These are phyloP conservation scores for Haematococcus lacustris DNA, from an alignment of 139 green algal genomes.

Conservation along the genomic window DNA sequence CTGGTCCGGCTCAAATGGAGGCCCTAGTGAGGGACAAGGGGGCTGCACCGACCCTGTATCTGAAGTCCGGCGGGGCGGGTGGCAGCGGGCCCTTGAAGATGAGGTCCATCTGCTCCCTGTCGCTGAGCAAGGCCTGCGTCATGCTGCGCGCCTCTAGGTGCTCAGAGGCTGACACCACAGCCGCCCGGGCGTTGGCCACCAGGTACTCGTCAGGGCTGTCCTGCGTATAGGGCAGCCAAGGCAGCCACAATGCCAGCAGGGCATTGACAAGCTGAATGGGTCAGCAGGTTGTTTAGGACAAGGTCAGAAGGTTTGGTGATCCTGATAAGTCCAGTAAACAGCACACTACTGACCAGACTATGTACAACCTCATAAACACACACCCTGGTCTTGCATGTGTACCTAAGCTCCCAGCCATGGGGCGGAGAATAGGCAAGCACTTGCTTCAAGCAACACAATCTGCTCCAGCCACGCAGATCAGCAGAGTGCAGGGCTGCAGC, in stretches of 20 bases:
- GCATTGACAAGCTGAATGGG: neutral
- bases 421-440: too few species aligned
- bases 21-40: too few species aligned
- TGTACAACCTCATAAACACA: too few species aligned
- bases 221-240: neutral
- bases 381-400: too few species aligned
- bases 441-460: too few species aligned
- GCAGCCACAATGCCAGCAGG: too few species aligned
- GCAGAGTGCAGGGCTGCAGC: too few species aligned
- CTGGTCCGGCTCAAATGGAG: too few species aligned
- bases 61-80: slow-evolving; percentile 16
- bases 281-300: neutral
- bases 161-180: slow-evolving; percentile 19
- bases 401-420: too few species aligned
- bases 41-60: slow-evolving; percentile 10
- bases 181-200: slow-evolving; percentile 24
- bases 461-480: too few species aligned
- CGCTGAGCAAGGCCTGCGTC: neutral
- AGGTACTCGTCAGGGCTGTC: slow-evolving; percentile 14
- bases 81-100: slow-evolving; percentile 17
- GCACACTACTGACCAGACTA: too few species aligned
- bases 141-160: slow-evolving; percentile 19
- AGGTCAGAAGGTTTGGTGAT: neutral
- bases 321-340: too few species aligned
- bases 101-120: slow-evolving; percentile 1